A percentile compares a stretch with the other conserved stretches of the same genome.
Conservation (phyloP, 306 rosid genomes). For the Neltuma alba region DNA sequence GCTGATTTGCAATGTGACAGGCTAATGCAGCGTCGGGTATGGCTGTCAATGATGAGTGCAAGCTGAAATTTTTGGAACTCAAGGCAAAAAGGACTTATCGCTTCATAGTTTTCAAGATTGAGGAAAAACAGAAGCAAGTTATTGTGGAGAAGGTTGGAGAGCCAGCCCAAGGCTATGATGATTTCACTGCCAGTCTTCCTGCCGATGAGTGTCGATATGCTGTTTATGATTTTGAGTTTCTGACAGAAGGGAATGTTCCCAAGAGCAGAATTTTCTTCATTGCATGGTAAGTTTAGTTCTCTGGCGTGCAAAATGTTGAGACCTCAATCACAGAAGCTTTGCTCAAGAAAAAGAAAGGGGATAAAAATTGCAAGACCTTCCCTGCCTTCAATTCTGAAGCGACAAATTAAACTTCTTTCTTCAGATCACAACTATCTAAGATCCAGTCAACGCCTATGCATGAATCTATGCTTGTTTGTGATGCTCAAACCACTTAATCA, state of each 20-base stretch:
- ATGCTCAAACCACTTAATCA: not conserved
- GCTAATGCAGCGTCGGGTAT: constrained; percentile 51
- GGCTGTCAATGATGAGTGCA: constrained; percentile 66
- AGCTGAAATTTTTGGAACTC: constrained; percentile 54
- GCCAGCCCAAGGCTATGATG: constrained; percentile 55
- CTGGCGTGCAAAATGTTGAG: not conserved
- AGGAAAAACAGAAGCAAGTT: constrained; percentile 60
- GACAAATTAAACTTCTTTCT: not conserved
- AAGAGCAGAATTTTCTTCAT: constrained; percentile 63
- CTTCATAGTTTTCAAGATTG: constrained; percentile 32
- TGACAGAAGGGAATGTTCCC: constrained; percentile 53
- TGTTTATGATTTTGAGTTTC: constrained; percentile 57
- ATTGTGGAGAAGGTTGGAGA: constrained; percentile 63
- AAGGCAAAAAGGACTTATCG: constrained; percentile 52
- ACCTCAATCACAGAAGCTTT: not conserved
- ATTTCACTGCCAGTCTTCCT: constrained; percentile 55
- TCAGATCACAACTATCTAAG: not conserved
- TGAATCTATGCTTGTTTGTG: not conserved
- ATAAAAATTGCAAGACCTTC: not conserved
- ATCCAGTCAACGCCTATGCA: not conserved
- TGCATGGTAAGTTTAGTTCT: constrained; percentile 46
- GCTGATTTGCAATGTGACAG: constrained; percentile 35
- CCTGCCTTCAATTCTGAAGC: not conserved
- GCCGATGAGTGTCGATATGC: constrained; percentile 61
- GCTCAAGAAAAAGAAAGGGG: not conserved